phyloP scores from a whole-genome alignment of 331 rosid species.

The Stylosanthes scabra region DNA sequence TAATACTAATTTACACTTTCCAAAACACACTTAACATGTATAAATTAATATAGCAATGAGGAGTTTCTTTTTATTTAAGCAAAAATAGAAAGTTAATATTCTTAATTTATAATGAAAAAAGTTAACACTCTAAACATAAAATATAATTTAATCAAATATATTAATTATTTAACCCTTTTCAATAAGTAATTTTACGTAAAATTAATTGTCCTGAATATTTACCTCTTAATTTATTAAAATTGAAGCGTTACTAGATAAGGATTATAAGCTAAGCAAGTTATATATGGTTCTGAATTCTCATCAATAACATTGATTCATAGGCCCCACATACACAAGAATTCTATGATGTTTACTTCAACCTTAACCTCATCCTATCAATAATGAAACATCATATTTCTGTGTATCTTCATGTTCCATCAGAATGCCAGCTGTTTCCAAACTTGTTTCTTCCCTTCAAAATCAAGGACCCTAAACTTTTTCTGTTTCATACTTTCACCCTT shows the following conservation, averaged over 20 bases:
- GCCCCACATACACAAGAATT: not conserved
- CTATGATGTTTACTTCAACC: conserved; percentile 27
- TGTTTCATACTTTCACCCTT: not conserved
- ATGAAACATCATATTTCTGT: not conserved
- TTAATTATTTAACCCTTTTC: no score
- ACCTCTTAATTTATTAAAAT: no score
- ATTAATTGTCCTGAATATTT: no score
- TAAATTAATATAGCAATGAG: no score
- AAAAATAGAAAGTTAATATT: no score
- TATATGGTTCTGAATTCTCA: not conserved
- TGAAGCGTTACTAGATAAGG: not conserved
- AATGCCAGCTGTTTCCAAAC: not conserved
- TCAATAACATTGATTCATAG: not conserved
- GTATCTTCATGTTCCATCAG: not conserved
- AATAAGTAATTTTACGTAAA: no score
- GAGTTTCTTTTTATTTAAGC: no score
- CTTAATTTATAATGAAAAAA: no score
- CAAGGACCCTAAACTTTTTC: not conserved
- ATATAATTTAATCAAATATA: no score
- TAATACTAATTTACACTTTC: no score
- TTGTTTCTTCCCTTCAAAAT: conserved; percentile 20
- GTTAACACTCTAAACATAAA: no score
- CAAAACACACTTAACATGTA: no score
- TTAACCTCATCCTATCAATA: not conserved
- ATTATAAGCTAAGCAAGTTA: not conserved